Evolutionary conservation across 2,329 filamentous ascomycete species (phyloP).

Genomic region (Metarhizium guizhouense): DNA sequence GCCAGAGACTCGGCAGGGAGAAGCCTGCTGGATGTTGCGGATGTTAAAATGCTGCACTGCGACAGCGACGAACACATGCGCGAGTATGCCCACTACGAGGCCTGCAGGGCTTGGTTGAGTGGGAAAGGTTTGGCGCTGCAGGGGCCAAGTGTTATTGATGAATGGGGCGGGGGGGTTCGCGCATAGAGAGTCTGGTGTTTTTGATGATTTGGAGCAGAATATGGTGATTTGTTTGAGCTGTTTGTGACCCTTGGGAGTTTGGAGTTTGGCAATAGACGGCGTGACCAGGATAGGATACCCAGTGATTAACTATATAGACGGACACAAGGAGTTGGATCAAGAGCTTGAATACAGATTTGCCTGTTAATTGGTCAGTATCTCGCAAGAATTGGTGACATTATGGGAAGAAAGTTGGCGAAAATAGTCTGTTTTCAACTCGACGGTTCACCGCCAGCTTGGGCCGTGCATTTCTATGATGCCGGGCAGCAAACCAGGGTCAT

Average conservation of each 20-base stretch:
- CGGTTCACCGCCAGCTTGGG: too few relatives aligned
- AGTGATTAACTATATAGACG: background rate
- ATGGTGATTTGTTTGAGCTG: background rate
- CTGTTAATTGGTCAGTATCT: too few relatives aligned
- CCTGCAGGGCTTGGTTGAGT: constrained; percentile 36
- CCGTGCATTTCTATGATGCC: too few relatives aligned
- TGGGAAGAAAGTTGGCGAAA: too few relatives aligned
- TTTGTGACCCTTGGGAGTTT: background rate
- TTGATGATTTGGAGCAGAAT: background rate
- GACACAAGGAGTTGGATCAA: too few relatives aligned
- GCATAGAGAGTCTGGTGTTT: background rate
- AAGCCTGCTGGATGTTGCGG: constrained; percentile 37
- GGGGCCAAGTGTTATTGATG: constrained; percentile 28
- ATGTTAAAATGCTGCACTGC: constrained; percentile 27
- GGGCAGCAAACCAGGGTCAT: too few relatives aligned
- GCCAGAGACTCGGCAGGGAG: constrained; percentile 34
- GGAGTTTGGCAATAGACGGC: background rate
- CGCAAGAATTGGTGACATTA: too few relatives aligned
- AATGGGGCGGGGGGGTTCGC: constrained; percentile 24
- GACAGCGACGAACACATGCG: constrained; percentile 17
- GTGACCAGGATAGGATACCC: background rate
- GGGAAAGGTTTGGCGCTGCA: constrained; percentile 28
- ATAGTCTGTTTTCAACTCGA: too few relatives aligned
- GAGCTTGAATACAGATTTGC: too few relatives aligned
- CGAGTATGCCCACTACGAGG: constrained; percentile 33